Evolutionary conservation across 2,329 filamentous ascomycete species (phyloP).

Genomic region (Ceratocystis harringtonii): DNA sequence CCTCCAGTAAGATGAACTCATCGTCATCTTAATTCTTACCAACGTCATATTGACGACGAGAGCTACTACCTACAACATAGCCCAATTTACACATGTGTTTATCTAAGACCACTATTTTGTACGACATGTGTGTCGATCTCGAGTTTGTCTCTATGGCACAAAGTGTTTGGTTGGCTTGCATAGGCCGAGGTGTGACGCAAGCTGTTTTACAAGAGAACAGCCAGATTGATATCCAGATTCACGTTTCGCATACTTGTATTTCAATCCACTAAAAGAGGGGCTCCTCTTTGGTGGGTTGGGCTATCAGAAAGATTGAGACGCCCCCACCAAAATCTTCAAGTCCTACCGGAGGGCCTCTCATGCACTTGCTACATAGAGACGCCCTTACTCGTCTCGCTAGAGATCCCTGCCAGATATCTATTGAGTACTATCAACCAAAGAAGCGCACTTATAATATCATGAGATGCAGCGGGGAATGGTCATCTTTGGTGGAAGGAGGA

Average conservation of each 20-base stretch:
- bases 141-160: not conserved
- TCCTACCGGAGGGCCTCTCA: not conserved
- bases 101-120: not conserved
- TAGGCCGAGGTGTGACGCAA: not conserved
- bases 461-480: not conserved
- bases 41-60: no score
- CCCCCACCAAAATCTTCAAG: not conserved
- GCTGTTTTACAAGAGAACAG: slow-evolving; percentile 1
- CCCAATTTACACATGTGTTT: not conserved
- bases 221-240: not conserved
- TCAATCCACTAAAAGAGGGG: slow-evolving; percentile 4
- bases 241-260: not conserved
- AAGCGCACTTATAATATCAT: not conserved
- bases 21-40: no score
- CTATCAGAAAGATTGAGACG: not conserved
- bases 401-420: not conserved
- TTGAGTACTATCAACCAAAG: not conserved
- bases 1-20: no score
- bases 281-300: not conserved
- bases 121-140: not conserved
- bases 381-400: not conserved
- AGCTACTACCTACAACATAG: not conserved
- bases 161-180: not conserved
- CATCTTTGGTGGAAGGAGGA: not conserved
- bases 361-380: no score